Percentiles rank a stretch among this genome's conserved stretches.
phyloP scores from a whole-genome alignment of 768 basidiomycete genomes.

The Auricularia cornea region DNA sequence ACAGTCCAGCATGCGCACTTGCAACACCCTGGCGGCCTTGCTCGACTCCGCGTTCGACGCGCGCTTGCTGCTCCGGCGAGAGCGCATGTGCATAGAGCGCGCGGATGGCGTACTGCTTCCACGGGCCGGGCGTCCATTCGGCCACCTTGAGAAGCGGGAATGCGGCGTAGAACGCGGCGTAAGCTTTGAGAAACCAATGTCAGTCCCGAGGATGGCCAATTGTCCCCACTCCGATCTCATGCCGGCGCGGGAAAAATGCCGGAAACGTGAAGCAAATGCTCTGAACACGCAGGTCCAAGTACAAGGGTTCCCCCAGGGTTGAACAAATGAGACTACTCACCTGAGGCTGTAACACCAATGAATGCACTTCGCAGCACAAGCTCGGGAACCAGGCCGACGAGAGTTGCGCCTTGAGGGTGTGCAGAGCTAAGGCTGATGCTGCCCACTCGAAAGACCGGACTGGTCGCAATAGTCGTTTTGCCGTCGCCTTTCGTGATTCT shows the following conservation, averaged over 20 bases:
- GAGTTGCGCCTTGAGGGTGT: slow-evolving; percentile 10
- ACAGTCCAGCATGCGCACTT: slow-evolving; percentile 6
- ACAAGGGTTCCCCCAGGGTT: no score
- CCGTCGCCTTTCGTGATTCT: slow-evolving; percentile 7
- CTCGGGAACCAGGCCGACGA: slow-evolving; percentile 9
- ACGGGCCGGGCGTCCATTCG: slow-evolving; percentile 11
- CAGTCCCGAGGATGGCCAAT: neutral
- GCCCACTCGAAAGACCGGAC: slow-evolving; percentile 10
- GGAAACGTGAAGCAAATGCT: no score
- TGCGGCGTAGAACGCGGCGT: slow-evolving; percentile 10
- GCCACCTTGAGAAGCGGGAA: slow-evolving; percentile 11
- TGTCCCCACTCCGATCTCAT: no score
- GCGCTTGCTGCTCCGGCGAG: slow-evolving; percentile 6
- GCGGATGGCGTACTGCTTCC: slow-evolving; percentile 7
- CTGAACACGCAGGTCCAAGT: no score
- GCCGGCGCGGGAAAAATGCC: no score
- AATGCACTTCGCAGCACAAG: slow-evolving; percentile 6
- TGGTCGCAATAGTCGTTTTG: slow-evolving; percentile 5
- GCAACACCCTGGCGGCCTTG: slow-evolving; percentile 3
- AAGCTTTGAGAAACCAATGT: slow-evolving; percentile 4
- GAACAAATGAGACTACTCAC: neutral
- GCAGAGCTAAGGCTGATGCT: slow-evolving; percentile 8
- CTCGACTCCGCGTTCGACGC: slow-evolving; percentile 2
- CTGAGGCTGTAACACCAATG: slow-evolving; percentile 3
- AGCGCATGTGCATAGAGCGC: slow-evolving; percentile 6